These are phyloP conservation scores for Lasiodiplodia hormozganensis DNA, from an alignment of 2,329 filamentous ascomycete species.

Conservation along the genomic window DNA sequence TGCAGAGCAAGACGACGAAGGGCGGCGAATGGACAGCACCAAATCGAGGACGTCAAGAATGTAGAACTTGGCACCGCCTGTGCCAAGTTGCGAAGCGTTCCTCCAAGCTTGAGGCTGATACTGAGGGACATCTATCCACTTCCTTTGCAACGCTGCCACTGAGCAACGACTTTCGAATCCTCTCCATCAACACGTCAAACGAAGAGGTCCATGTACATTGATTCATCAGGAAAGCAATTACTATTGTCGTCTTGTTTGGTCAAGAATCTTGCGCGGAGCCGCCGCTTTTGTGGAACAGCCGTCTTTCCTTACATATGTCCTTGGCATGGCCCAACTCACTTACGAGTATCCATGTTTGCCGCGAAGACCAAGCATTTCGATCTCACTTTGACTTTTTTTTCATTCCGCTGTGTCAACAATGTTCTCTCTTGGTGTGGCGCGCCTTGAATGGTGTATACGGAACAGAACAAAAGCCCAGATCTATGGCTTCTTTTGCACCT, in stretches of 20 bases:
- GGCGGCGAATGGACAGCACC: conserved; percentile 71
- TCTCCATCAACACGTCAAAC: background rate
- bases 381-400: conserved; percentile 1
- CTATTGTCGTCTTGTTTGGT: background rate
- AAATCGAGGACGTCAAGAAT: conserved; percentile 36
- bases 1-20: conserved; percentile 81
- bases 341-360: background rate
- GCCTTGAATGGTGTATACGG: background rate
- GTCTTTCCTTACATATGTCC: conserved; percentile 20
- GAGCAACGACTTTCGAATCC: background rate
- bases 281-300: background rate
- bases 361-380: conserved; percentile 26
- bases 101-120: background rate
- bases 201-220: background rate
- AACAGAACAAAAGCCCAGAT: conserved; percentile 18
- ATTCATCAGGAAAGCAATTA: background rate
- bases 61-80: conserved; percentile 12
- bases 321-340: background rate
- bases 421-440: background rate
- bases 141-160: background rate
- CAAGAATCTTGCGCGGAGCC: background rate
- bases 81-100: conserved; percentile 18
- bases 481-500: background rate
- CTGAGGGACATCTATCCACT: background rate
- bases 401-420: conserved; percentile 30